Conservation (phyloP, 2,329 filamentous ascomycete species). For the Alternaria arbusti region DNA sequence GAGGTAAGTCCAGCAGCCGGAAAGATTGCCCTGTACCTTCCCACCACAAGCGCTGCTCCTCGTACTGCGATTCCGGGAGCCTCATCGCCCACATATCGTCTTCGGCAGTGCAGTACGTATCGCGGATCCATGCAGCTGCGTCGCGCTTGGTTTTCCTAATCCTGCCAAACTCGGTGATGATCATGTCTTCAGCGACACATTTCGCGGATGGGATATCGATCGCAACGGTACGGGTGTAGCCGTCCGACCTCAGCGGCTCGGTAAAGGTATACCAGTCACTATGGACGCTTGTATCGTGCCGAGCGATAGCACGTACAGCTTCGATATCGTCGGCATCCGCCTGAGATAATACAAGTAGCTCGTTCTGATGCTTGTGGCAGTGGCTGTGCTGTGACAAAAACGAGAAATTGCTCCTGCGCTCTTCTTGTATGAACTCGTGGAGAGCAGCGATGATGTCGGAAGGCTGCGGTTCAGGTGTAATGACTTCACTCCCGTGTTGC, state of each 20-base stretch:
- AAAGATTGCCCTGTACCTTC: conserved; percentile 14
- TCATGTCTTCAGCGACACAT: background rate
- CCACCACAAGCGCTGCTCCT: conserved; percentile 25
- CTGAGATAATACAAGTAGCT: conserved; percentile 9
- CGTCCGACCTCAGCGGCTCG: background rate
- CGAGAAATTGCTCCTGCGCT: conserved; percentile 18
- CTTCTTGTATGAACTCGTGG: conserved; percentile 14
- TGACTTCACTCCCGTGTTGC: background rate
- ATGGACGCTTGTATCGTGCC: background rate
- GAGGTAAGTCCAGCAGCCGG: conserved; percentile 15
- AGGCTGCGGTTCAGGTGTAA: background rate
- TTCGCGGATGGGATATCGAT: background rate
- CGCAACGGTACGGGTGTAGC: conserved; percentile 1
- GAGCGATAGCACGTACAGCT: background rate
- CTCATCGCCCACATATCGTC: conserved; percentile 5
- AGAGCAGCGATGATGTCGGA: conserved; percentile 5
- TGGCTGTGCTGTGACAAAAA: conserved; percentile 21
- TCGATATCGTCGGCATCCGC: conserved; percentile 1
- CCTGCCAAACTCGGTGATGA: background rate
- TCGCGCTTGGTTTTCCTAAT: background rate
- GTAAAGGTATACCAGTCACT: conserved; percentile 14
- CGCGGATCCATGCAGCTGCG: conserved; percentile 14
- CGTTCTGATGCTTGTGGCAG: conserved; percentile 6
- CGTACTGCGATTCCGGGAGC: conserved; percentile 10
- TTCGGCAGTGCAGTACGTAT: conserved; percentile 13